Evolutionary conservation across 176 grass and related monocot genomes (phyloP).

Genomic region (Avena insularis): DNA sequence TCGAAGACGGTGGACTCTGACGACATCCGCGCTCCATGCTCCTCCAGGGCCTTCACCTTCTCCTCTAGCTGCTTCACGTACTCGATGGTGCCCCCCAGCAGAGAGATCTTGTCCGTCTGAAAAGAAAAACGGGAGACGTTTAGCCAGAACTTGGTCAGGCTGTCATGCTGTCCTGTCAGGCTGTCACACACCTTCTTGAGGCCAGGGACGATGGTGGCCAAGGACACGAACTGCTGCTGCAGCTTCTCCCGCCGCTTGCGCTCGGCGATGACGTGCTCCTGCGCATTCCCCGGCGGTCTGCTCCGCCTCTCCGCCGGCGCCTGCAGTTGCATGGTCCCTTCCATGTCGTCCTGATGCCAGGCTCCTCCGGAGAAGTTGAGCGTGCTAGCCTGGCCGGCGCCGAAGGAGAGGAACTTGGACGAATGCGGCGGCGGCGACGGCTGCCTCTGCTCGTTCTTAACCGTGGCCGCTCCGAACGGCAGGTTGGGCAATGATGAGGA

Average conservation of each 20-base stretch:
- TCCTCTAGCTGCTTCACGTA: constrained; percentile 65
- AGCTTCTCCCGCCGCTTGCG: constrained; percentile 70
- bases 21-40: constrained; percentile 32
- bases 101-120: constrained; percentile 71
- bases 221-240: constrained; percentile 65
- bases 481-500: constrained; percentile 26
- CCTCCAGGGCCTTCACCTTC: constrained; percentile 62
- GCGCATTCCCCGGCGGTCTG: constrained; percentile 46
- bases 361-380: constrained; percentile 46
- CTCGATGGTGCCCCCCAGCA: constrained; percentile 62
- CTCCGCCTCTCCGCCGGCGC: constrained; percentile 51
- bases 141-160: neutral
- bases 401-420: constrained; percentile 51
- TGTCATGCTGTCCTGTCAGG: too few species aligned
- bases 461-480: constrained; percentile 16
- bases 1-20: constrained; percentile 46
- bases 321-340: constrained; percentile 26
- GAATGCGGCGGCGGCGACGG: neutral
- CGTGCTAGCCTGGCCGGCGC: constrained; percentile 21
- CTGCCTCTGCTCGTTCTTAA: constrained; percentile 28
- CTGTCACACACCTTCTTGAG: constrained; percentile 60
- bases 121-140: neutral
- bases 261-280: constrained; percentile 75
- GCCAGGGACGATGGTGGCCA: constrained; percentile 65
- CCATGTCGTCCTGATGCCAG: constrained; percentile 40